Percentiles rank a stretch among this genome's conserved stretches.
Conservation (phyloP, 2,329 filamentous ascomycete genomes). For the Incumbomyces delicatus region DNA sequence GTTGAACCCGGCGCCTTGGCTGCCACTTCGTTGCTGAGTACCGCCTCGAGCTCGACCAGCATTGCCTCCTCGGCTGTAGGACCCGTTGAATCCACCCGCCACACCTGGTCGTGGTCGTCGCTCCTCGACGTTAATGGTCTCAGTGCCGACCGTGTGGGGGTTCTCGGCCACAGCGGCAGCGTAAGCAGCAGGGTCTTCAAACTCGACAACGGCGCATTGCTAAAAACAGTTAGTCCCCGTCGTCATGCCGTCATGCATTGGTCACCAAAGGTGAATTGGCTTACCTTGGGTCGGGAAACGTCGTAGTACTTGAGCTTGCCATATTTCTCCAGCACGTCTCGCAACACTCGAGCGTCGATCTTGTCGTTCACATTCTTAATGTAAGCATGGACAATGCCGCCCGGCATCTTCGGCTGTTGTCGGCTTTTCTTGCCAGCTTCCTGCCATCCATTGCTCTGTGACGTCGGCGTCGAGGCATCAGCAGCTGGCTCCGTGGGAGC, state of each 20-base stretch:
- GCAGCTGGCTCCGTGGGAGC: slow-evolving; percentile 28
- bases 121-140: slow-evolving; percentile 79
- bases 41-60: slow-evolving; percentile 52
- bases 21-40: slow-evolving; percentile 46
- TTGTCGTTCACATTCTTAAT: slow-evolving; percentile 94
- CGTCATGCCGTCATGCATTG: slow-evolving; percentile 9
- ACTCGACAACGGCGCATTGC: slow-evolving; percentile 98
- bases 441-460: slow-evolving; percentile 62
- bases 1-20: slow-evolving; percentile 60
- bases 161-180: slow-evolving; percentile 73
- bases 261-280: slow-evolving; percentile 14
- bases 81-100: slow-evolving; percentile 42
- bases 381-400: slow-evolving; percentile 73
- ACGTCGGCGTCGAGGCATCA: slow-evolving; percentile 38
- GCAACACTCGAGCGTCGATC: slow-evolving; percentile 65
- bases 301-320: slow-evolving; percentile 56
- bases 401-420: slow-evolving; percentile 54
- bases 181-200: slow-evolving; percentile 69
- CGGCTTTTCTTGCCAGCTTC: slow-evolving; percentile 78
- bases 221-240: slow-evolving; percentile 29
- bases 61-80: slow-evolving; percentile 47
- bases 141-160: slow-evolving; percentile 72
- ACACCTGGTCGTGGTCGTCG: slow-evolving; percentile 66
- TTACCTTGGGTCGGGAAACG: slow-evolving; percentile 65
- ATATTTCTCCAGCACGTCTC: slow-evolving; percentile 58